Conservation (phyloP, 2,329 filamentous ascomycete species). For the Cercospora zeae-maydis region DNA sequence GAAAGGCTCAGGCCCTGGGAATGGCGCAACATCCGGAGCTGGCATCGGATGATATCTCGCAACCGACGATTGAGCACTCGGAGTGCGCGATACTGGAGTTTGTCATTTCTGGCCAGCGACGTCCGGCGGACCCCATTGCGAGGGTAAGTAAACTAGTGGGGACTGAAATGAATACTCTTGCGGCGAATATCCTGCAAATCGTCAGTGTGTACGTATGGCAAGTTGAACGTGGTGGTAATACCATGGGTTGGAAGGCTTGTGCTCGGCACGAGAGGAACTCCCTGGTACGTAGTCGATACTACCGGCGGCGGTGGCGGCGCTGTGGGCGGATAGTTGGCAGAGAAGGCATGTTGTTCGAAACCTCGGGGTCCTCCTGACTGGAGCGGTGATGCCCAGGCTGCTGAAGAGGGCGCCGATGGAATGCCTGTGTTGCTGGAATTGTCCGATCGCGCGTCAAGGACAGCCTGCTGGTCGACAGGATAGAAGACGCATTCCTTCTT, state of each 20-base stretch:
- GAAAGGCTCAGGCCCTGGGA: constrained; percentile 3
- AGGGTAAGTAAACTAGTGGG: background rate
- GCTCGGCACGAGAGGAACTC: constrained; percentile 20
- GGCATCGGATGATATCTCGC: constrained; percentile 6
- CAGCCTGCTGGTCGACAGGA: constrained; percentile 62
- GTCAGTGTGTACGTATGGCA: background rate
- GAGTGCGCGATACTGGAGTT: background rate
- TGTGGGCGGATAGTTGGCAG: background rate
- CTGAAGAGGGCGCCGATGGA: constrained; percentile 28
- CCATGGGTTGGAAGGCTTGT: constrained; percentile 9
- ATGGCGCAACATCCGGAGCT: constrained; percentile 16
- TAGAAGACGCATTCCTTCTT: constrained; percentile 94
- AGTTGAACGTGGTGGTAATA: background rate
- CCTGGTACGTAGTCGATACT: constrained; percentile 18
- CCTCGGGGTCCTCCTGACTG: constrained; percentile 14
- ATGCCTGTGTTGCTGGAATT: constrained; percentile 21
- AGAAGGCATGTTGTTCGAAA: constrained; percentile 14
- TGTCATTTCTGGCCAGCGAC: constrained; percentile 5
- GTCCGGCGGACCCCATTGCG: constrained; percentile 9
- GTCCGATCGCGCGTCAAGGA: constrained; percentile 30
- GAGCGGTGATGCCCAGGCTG: constrained; percentile 28
- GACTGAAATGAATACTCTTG: constrained; percentile 6
- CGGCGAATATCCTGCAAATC: constrained; percentile 9
- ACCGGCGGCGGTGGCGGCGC: constrained; percentile 20
- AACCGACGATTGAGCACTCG: constrained; percentile 4